Base-by-base conservation (phyloP, 768 basidiomycete genomes). In the Leccinellum albellum region DNA sequence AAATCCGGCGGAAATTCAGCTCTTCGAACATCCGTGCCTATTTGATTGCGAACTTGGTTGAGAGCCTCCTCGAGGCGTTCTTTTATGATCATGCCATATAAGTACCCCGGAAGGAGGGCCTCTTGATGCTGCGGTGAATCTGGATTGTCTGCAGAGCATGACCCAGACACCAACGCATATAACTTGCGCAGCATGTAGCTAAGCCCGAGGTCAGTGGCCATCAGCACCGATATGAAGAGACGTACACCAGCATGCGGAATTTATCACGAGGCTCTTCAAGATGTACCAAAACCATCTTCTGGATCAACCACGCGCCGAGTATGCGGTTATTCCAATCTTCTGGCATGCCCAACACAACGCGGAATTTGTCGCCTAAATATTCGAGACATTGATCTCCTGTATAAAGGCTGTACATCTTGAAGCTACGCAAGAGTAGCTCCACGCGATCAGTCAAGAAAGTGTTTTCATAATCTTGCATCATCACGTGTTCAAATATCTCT, bases 51-150 rank as follows among this genome's bases (percentile, higher is more conserved):
- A 67, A 91, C 82, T 64, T 81, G 80, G 62, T 82, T 88, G 50
- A 98, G 74, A 23, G 85, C 86, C 70, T 98, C 97, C 63, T 98
- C 96, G 58, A 98, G 80, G 58, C 91, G 86, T 73, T 99, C 97
- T 74, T 97, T 98, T 77, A 99, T 90, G 66, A 98, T 97, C 91
- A 96, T 98, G 50, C 87, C 87, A 70, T 97, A 98, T 23, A 99
- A 72, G 62, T 78, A 84, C 29, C 97, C 97, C 1, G 97, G 97
- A 6, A 98, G 84, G 13, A 99, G 81, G 48, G 96, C 94, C 68
- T 99, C 97, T 71, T 99, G 97, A 68, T 98, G 92, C 70, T 98
- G 96, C 57, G 97, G 94, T 1, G 95, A 98, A 80, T 99, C 97
- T 5, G 97, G 95, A 70, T 98, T 98, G 75, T 99, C 97, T 51